These are phyloP conservation scores for Pseudogymnoascus sp. DNA, from an alignment of 2,329 filamentous ascomycete genomes.

Conservation along the genomic window DNA sequence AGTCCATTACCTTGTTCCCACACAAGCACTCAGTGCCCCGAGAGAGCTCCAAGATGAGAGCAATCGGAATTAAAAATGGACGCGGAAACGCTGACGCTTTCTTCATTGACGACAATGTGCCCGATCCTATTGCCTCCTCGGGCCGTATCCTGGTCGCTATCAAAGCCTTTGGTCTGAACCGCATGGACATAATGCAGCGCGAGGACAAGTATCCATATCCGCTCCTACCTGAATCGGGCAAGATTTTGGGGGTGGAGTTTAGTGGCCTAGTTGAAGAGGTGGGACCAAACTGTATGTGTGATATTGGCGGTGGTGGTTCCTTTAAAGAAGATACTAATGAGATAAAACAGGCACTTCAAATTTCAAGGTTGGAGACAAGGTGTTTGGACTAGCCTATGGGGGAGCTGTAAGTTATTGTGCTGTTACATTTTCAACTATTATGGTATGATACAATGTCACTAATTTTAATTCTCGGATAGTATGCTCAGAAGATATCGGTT, in stretches of 20 bases:
- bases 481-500: conserved; percentile 76
- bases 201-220: conserved; percentile 56
- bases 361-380: conserved; percentile 69
- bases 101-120: conserved; percentile 47
- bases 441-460: not conserved
- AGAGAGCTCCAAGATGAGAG: not conserved
- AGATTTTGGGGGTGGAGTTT: conserved; percentile 71
- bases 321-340: conserved; percentile 23
- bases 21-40: not conserved
- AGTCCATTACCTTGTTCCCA: not conserved
- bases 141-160: conserved; percentile 73
- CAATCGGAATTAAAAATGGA: conserved; percentile 43
- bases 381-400: conserved; percentile 86
- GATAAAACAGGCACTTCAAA: conserved; percentile 32
- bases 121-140: conserved; percentile 41
- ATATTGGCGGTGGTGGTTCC: not conserved
- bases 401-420: conserved; percentile 43
- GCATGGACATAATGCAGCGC: conserved; percentile 74
- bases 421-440: not conserved
- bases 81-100: conserved; percentile 48
- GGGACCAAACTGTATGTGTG: not conserved
- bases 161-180: conserved; percentile 77
- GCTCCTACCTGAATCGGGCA: conserved; percentile 60
- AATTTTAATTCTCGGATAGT: not conserved
- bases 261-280: conserved; percentile 59